Evolutionary conservation across 2,329 filamentous ascomycete genomes (phyloP), one percentile per base, ranked within the genome.

Genomic region (Hysterium pulicare): DNA sequence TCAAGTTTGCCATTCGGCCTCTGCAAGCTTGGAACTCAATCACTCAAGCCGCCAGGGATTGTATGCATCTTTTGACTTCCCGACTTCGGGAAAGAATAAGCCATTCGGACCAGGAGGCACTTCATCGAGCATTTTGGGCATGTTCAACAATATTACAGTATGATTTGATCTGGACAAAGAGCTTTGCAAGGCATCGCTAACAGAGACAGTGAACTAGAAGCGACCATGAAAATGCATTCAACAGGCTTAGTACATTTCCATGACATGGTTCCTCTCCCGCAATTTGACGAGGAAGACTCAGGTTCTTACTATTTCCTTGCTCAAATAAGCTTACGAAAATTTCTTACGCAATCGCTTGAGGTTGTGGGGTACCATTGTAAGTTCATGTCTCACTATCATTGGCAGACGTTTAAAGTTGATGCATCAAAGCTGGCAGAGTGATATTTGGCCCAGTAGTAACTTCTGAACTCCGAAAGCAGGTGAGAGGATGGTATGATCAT

Each of bases 191-290:
- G 20, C 20, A 10, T 41, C 10, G 19, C 22, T 17, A 22, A 31
- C 24, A 31, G 6, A 13, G 13, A 7, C 15, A 41, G 39, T 37
- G 57, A 58, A 42, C 49, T 61, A 13, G 54, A 61, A 42, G 55
- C 55, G 3, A 56, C 57, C 9, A 56, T 58, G 40, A 58, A 61
- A 33, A 57, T 57, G 52, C 55, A 59, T 39, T 53, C 58, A 2
- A 59, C 51, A n/a, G 57, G 58, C 4, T 39, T 59, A 11, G 48
- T 54, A 9, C 55, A 61, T 19, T 58, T 58, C 28, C 58, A 59
- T 35, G 55, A 59, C 23, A 36, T 58, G 11, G 58, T 61, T 3
- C 54, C 57, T 15, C 47, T 61, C n/a, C 57, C 58, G 2, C 52
- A 55, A 23, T 52, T 59, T 28, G 56, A 58, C 35, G 48, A 51